Evolutionary conservation across 108 stramenopile species (phyloP).

Genomic region (Skeletonema menzelii): DNA sequence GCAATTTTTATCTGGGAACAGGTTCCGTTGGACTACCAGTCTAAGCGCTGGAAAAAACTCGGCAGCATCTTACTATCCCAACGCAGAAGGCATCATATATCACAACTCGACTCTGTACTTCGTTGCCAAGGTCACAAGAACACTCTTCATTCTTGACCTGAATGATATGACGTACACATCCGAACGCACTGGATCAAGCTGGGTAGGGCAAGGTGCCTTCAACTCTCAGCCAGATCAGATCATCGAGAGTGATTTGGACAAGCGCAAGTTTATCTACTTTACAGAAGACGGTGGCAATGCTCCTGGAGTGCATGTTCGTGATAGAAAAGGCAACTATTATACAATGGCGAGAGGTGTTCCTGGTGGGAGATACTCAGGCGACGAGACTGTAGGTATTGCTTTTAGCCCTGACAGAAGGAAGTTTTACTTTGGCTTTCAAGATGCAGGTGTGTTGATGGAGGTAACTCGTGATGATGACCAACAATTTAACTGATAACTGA

Average conservation of each 20-base stretch:
- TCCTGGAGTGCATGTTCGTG: background rate
- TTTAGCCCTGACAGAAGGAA: too few species aligned
- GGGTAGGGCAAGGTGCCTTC: conserved; percentile 36
- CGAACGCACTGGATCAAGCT: conserved; percentile 21
- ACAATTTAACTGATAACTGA: too few species aligned
- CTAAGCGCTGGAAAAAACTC: conserved; percentile 4
- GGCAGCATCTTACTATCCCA: conserved; percentile 14
- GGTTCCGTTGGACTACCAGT: conserved; percentile 20
- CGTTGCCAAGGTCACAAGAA: conserved; percentile 35
- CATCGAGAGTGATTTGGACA: background rate
- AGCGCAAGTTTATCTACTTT: background rate
- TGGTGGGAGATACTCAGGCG: too few species aligned
- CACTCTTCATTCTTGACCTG: conserved; percentile 51
- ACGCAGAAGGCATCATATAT: conserved; percentile 54
- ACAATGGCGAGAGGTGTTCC: too few species aligned
- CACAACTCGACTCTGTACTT: conserved; percentile 41
- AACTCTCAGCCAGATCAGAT: conserved; percentile 45
- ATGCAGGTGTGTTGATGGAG: too few species aligned
- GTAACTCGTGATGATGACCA: too few species aligned
- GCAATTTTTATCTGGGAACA: background rate
- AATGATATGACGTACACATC: conserved; percentile 38
- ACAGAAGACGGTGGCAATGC: background rate
- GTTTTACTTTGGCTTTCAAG: too few species aligned
- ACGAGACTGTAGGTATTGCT: too few species aligned
- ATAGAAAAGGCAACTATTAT: background rate